Evolutionary conservation across 192 early-diverging fungal genomes (phyloP).

Genomic region (Anaeromyces robustus): DNA sequence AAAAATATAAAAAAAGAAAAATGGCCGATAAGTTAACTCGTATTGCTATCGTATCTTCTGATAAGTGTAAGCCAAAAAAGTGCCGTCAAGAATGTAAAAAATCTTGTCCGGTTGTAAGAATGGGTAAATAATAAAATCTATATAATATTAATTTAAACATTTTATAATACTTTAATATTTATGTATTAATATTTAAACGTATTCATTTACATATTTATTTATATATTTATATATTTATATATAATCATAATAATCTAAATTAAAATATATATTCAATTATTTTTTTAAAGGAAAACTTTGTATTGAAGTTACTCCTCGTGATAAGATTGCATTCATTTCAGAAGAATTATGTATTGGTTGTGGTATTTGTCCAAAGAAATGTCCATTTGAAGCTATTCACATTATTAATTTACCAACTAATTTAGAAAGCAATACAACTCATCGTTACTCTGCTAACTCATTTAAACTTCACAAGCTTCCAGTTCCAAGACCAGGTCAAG

Average conservation of each 20-base stretch:
- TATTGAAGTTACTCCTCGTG: slow-evolving; percentile 73
- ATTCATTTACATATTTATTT: too few species aligned
- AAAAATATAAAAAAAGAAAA: neutral
- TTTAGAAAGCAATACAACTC: slow-evolving; percentile 83
- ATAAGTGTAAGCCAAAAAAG: slow-evolving; percentile 99
- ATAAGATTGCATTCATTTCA: slow-evolving; percentile 84
- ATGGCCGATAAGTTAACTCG: neutral
- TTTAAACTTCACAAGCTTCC: slow-evolving; percentile 97
- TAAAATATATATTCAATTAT: neutral
- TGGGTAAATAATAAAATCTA: slow-evolving; percentile 58
- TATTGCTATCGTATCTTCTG: slow-evolving; percentile 68
- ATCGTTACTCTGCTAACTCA: slow-evolving; percentile 89
- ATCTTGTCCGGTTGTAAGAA: slow-evolving; percentile 85
- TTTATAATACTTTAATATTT: too few species aligned
- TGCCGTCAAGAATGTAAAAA: slow-evolving; percentile 97
- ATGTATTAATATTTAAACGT: too few species aligned
- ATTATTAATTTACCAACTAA: slow-evolving; percentile 97
- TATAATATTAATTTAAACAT: too few species aligned
- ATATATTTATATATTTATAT: too few species aligned
- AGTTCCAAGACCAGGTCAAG: slow-evolving; percentile 87
- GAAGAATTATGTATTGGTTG: slow-evolving; percentile 96
- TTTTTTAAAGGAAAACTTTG: slow-evolving; percentile 63
- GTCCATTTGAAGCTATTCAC: slow-evolving; percentile 90
- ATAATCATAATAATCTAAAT: too few species aligned
- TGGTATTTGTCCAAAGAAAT: slow-evolving; percentile 94